Base-by-base conservation (phyloP, 768 basidiomycete genomes). In the Russula dissimulans region DNA sequence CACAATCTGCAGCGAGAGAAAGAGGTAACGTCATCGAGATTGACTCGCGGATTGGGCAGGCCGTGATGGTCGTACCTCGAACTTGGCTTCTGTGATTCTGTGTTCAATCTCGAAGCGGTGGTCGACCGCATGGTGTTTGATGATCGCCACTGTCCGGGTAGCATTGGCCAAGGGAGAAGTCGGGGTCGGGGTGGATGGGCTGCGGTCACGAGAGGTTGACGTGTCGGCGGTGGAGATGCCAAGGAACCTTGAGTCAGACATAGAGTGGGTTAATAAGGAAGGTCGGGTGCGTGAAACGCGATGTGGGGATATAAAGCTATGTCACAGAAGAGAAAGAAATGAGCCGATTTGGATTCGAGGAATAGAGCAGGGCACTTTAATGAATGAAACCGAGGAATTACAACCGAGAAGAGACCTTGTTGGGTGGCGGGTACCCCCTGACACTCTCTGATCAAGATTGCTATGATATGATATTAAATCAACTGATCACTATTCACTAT, bases 31-130 rank as follows among this genome's bases (percentile, higher is more conserved):
- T 46, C 34, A 44, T 36, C n/a, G 41, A 36, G 32, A 32, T 60
- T 32, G 49, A 43, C 39, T 32, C 41, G 43, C 56, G 36, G 29
- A 29, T 54, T 31, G 26, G n/a, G 31, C 7, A 15, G 22, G 12
- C 12, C 12, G 17, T 58, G 47, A 42, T n/a, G 47, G 47, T 44
- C 81, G 57, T 18, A 89, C 89, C 80, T 92, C 91, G 62, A 92
- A 91, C 69, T 84, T 84, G 31, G 89, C 86, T 70, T 87, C 86
- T 60, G 85, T 79, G 62, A 93, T 88, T 50, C 85, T 77, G 42
- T 78, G 81, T 73, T 93, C 90, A 62, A 92, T 91, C 49, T 89
- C 87, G 67, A 91, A 85, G 50, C 90, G 77, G 65, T 87, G 79
- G 10, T 76, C 70, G 44, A 91, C 74, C 0, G 89, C 89, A 75